Evolutionary conservation across 768 basidiomycete species (phyloP).

Genomic region (Trametes villosa): DNA sequence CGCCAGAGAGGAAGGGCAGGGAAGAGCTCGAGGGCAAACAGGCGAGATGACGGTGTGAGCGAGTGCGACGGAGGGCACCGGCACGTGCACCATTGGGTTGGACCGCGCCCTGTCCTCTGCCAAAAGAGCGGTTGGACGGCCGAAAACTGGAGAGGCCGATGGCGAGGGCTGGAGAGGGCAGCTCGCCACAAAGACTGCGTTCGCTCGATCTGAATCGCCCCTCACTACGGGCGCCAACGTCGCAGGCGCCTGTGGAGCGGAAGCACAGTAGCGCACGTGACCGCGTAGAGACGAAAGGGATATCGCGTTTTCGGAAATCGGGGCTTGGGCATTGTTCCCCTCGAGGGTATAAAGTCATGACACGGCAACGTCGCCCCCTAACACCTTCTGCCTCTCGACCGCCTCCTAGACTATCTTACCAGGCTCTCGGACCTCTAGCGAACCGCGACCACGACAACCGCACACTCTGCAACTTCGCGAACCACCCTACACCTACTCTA

Average conservation of each 20-base stretch:
- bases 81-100: no score
- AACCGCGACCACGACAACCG: background rate
- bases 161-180: no score
- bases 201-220: background rate
- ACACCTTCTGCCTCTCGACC: background rate
- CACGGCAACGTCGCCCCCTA: background rate
- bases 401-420: conserved; percentile 11
- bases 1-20: no score
- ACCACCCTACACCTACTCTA: background rate
- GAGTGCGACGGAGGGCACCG: no score
- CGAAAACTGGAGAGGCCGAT: no score
- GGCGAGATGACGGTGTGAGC: no score
- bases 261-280: conserved; percentile 26
- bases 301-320: conserved; percentile 4
- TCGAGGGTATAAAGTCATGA: conserved; percentile 3
- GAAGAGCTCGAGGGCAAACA: no score
- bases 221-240: background rate
- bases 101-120: no score
- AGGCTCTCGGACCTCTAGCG: conserved; percentile 2
- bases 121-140: no score
- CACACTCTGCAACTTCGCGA: no score
- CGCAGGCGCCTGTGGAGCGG: background rate
- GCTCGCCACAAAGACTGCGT: background rate
- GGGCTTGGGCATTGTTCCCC: conserved; percentile 12
- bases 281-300: conserved; percentile 19